Percentiles rank a stretch among this genome's conserved stretches.
Evolutionary conservation across 768 basidiomycete genomes (phyloP).

Genomic region (Termitomyces sp.): DNA sequence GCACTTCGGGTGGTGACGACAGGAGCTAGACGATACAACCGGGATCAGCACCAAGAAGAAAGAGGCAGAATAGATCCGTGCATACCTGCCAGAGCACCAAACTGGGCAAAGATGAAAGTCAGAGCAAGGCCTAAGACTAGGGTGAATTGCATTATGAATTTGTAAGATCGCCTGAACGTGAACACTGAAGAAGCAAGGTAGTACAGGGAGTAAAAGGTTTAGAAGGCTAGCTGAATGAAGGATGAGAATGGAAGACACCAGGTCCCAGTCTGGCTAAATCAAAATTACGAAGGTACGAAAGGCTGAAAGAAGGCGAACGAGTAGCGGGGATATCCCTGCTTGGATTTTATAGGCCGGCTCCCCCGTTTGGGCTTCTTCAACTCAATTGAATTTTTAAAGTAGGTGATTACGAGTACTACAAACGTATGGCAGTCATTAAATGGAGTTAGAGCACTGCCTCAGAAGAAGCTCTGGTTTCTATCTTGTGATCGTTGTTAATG

Average conservation of each 20-base stretch:
- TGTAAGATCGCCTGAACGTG: not conserved
- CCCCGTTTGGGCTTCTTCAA: not conserved
- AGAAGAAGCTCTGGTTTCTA: not conserved
- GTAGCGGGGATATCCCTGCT: not conserved
- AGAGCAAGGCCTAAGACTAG: conserved; percentile 8
- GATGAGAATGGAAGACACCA: conserved; percentile 13
- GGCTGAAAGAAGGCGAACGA: conserved; percentile 10
- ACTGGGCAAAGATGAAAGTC: conserved; percentile 6
- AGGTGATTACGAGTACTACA: not conserved
- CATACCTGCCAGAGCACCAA: conserved; percentile 11
- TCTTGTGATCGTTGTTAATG: not conserved
- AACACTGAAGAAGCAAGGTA: not conserved
- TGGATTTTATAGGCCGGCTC: conserved; percentile 3
- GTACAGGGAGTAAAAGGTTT: not conserved
- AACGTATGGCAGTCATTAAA: not conserved
- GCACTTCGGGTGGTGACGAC: not conserved
- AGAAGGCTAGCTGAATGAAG: conserved; percentile 6
- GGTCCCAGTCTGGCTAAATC: too few relatives aligned
- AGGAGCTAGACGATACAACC: not conserved
- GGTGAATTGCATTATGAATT: conserved; percentile 6
- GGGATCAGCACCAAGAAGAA: not conserved
- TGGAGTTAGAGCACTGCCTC: conserved; percentile 1
- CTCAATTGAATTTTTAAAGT: not conserved
- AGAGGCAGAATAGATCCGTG: not conserved
- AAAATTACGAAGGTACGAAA: conserved; percentile 2